Base-by-base conservation (phyloP, 23 red algal species). In the Gracilaria domingensis region DNA sequence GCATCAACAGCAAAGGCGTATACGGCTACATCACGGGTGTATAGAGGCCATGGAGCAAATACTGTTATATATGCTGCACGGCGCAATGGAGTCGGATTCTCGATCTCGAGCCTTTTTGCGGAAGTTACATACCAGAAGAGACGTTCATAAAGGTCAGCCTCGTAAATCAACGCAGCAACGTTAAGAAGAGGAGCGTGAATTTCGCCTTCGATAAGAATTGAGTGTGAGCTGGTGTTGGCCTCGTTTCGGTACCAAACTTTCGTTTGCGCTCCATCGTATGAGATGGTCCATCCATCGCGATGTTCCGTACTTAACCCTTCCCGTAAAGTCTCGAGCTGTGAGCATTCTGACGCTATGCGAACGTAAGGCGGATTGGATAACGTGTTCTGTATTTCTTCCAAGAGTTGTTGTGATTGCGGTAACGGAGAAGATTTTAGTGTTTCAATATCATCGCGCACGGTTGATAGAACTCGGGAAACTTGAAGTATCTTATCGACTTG, bases 61-160 rank as follows among this genome's bases (percentile, higher is more conserved):
- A 80, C 57, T 20, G 82, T 79, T 57, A 94, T 80, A 48, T 86
- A 70, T 30, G 75, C 91, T 34, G 71, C 91, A 20, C 82, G 53
- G 3, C 66, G 37, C 23, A 88, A 44, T 25, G 28, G 45, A 34
- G 54, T 36, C 26, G 53, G 34, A 29, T 66, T 44, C 30, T 56
- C 28, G 44, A 89, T 64, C n/a, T 70, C 44, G 54, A 95, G 77
- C 62, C 48, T 59, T 60, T 54, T 72, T 57, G 81, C 82, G 4
- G 55, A 66, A 17, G 73, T 86, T 8, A 95, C 74, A 75, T 89
- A 95, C 93, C 93, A 95, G 78, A 95, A 95, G 12, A 95, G 79
- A 11, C 66, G 59, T 32, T 65, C 45, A 85, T 88, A 95, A n/a
- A 95, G 79, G 51, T 95, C 93, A 18, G 83, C 42, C 66, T 95